Conservation (phyloP, 108 stramenopile genomes). For the Cyclotella baltica region DNA sequence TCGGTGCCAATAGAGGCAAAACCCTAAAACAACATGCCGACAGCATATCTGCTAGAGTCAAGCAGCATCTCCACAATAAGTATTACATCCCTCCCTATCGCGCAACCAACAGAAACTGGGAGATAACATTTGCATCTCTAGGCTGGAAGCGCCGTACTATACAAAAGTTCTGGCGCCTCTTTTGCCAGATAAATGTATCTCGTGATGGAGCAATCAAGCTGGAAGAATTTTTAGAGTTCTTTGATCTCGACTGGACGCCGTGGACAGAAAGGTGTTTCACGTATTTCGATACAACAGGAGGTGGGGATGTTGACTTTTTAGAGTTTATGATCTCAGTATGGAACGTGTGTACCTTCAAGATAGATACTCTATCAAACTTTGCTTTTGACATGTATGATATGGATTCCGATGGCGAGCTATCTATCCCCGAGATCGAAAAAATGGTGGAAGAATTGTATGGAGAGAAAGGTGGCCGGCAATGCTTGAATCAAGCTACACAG, state of each 20-base stretch:
- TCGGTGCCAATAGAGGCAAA: constrained; percentile 46
- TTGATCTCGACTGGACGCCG: constrained; percentile 49
- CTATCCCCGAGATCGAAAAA: constrained; percentile 55
- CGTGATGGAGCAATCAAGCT: constrained; percentile 43
- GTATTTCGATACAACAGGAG: constrained; percentile 56
- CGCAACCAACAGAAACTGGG: constrained; percentile 53
- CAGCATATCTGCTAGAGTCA: constrained; percentile 15
- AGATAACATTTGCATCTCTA: constrained; percentile 52
- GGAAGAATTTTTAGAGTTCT: constrained; percentile 53
- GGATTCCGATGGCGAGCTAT: constrained; percentile 53
- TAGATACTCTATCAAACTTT: constrained; percentile 56
- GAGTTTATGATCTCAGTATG: constrained; percentile 58
- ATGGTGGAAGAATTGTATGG: constrained; percentile 60
- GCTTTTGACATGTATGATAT: constrained; percentile 62
- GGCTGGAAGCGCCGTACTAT: constrained; percentile 52
- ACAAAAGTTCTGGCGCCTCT: constrained; percentile 57
- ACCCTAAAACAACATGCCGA: constrained; percentile 24
- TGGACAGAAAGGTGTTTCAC: constrained; percentile 55
- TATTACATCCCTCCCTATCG: constrained; percentile 57
- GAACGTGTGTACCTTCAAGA: constrained; percentile 57
- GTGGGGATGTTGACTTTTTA: constrained; percentile 58
- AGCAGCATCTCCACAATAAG: constrained; percentile 20
- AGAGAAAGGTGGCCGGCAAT: constrained; percentile 28
- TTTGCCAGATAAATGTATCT: constrained; percentile 53
- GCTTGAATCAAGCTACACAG: constrained; percentile 39